phyloP scores from a whole-genome alignment of 192 early-diverging fungal species.

The Entomortierella lignicola region DNA sequence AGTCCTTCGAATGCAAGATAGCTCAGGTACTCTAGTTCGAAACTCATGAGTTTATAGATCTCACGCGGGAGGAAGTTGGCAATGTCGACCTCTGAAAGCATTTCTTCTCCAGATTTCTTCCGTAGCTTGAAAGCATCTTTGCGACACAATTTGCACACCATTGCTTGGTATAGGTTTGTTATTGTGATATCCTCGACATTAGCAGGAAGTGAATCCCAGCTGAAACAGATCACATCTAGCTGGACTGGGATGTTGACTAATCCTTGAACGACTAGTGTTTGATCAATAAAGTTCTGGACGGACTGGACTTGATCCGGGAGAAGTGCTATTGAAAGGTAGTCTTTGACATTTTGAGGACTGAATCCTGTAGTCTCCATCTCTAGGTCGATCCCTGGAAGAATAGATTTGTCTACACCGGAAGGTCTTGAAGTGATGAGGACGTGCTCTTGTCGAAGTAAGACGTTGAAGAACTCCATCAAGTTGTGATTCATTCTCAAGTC shows the following conservation, averaged over 20 bases:
- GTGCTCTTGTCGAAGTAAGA: slow-evolving; percentile 3
- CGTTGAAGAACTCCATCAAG: background rate
- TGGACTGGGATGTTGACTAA: slow-evolving; percentile 30
- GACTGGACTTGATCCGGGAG: too few species aligned
- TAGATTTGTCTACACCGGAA: slow-evolving; percentile 2
- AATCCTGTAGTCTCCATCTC: slow-evolving; percentile 24
- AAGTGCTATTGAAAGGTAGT: background rate
- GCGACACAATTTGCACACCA: slow-evolving; percentile 17
- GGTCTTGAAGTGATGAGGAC: slow-evolving; percentile 27
- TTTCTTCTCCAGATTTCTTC: background rate
- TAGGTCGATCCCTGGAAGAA: slow-evolving; percentile 4
- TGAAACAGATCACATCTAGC: slow-evolving; percentile 28
- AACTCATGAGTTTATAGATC: slow-evolving; percentile 1
- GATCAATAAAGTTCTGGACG: slow-evolving; percentile 19
- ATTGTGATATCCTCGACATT: slow-evolving; percentile 6
- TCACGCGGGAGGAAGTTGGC: background rate
- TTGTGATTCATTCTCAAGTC: background rate
- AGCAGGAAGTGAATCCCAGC: slow-evolving; percentile 18
- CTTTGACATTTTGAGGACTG: slow-evolving; percentile 7
- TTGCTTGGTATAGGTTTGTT: slow-evolving; percentile 10
- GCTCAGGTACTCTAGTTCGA: slow-evolving; percentile 18
- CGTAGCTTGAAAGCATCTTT: slow-evolving; percentile 15
- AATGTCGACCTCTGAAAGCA: background rate
- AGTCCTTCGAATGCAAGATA: slow-evolving; percentile 31
- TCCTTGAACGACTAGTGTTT: slow-evolving; percentile 15